Percentiles rank a stretch among this genome's conserved stretches.
Conservation (phyloP, 768 basidiomycete species). For the Gyrodon lividus region DNA sequence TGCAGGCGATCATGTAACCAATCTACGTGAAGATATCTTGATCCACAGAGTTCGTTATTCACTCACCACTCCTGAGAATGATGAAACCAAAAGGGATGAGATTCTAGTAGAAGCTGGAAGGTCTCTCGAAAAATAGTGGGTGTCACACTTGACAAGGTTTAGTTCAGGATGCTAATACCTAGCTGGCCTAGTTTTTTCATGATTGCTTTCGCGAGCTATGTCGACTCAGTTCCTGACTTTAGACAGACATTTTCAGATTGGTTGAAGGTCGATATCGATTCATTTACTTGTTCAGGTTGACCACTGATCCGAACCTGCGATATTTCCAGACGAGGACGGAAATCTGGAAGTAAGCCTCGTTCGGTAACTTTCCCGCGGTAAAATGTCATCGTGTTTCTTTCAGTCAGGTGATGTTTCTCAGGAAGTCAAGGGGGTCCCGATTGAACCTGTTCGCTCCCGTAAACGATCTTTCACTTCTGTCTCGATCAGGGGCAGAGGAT, state of each 20-base stretch:
- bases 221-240: slow-evolving; percentile 65
- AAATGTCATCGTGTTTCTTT: not conserved
- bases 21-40: slow-evolving; percentile 88
- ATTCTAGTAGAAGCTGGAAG: slow-evolving; percentile 66
- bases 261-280: slow-evolving; percentile 58
- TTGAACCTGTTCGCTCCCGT: slow-evolving; percentile 91
- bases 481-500: slow-evolving; percentile 61
- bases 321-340: slow-evolving; percentile 68
- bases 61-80: slow-evolving; percentile 70
- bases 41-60: slow-evolving; percentile 83
- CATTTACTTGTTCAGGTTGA: not conserved
- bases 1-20: slow-evolving; percentile 86
- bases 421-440: slow-evolving; percentile 76
- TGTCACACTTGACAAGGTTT: slow-evolving; percentile 4
- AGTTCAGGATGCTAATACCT: not conserved
- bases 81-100: slow-evolving; percentile 47
- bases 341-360: slow-evolving; percentile 78
- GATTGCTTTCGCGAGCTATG: slow-evolving; percentile 89
- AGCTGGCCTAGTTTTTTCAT: slow-evolving; percentile 75
- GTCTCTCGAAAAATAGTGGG: slow-evolving; percentile 89
- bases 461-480: slow-evolving; percentile 80
- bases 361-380: not conserved
- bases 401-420: slow-evolving; percentile 84
- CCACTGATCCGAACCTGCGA: not conserved
- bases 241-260: slow-evolving; percentile 78